Base-by-base conservation (phyloP, 2,329 filamentous ascomycete species). In the Neopestalotiopsis rosae region DNA sequence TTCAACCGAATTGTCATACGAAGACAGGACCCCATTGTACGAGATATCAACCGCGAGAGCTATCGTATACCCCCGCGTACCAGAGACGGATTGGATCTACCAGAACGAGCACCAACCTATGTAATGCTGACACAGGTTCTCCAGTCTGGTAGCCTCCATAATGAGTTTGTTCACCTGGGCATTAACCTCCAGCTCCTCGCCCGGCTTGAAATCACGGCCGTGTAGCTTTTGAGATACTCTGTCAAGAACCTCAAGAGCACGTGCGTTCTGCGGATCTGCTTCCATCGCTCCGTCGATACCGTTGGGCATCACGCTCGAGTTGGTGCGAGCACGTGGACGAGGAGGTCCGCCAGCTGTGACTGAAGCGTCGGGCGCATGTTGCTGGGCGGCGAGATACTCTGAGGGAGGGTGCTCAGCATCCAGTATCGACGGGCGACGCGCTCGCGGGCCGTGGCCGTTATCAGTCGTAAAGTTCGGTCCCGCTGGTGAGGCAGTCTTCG, bases 101-200 rank as follows among this genome's bases (percentile, higher is more conserved):
- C 95, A 98, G 87, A 98, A 98, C 82, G 94, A 97, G 83, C 95
- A 98, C 95, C 95, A 98, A 72, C 96, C 96, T 75, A 98, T 97
- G 80, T 98, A 99, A 84, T 98, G 96, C 85, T 98, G 96, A 79
- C 96, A 99, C 71, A 99, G 85, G 80, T 98, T 98, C 87, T 98
- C 96, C 75, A 98, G 86, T 78, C 96, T 98, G 6, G 96, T 99
- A 28, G 96, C 96, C 84, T 99, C 95, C 71, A 92, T 91, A 75
- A 99, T 92, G 76, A 99, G 84, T 80, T 97, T 95, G 81, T 97
- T 95, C 5, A 99, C 97, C 82, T 99, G 96, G 71, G 90, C 90
- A 68, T 93, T 90, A 28, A 97, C 91, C 69, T 91, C 91, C 71
- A 99, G 86, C 82, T 98, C 95, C 76, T 97, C 92, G 61, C 88